Base-by-base conservation (phyloP, 140 eudicot species). In the Oenanthe javanica region DNA sequence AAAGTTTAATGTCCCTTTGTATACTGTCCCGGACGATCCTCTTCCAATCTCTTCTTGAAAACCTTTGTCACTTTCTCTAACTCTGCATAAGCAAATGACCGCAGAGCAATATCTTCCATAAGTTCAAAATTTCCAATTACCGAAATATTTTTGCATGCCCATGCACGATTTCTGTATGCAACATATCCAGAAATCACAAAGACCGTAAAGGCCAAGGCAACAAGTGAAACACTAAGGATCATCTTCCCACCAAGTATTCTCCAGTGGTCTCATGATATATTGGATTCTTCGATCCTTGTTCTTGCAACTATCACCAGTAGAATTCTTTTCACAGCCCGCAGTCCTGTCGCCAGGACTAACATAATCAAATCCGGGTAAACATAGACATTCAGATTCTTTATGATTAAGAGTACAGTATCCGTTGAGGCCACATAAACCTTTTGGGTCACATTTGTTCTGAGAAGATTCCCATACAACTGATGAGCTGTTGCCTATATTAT, bases 401-500 rank as follows among this genome's bases (percentile, higher is more conserved):
- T 80, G 84, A 15, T 31, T 4, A n/a, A 36, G n/a, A 13, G 18
- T 14, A 76, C 93, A 89, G 51, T 76, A 87, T 21, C 78, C 84
- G 21, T 89, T 89, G 8, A 81, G 51, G 42, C 93, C 93, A 82
- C 93, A 89, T 1, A 86, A 71, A 3, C 93, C 93, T 66, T 0
- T 70, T 18, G 83, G 84, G 23, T 0, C 72, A 69, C 94, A 90
- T 72, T 69, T 77, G 63, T 87, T 25, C 0, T n/a, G n/a, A n/a
- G n/a, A n/a, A n/a, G n/a, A n/a, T n/a, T n/a, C n/a, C n/a, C n/a
- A n/a, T n/a, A n/a, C n/a, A n/a, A n/a, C n/a, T n/a, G n/a, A n/a
- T n/a, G n/a, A n/a, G n/a, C n/a, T n/a, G n/a, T n/a, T n/a, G n/a
- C n/a, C n/a, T n/a, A n/a, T n/a, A n/a, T n/a, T n/a, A n/a, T n/a